Base-by-base conservation (phyloP, 768 basidiomycete genomes). In the Psilocybe azurescens region DNA sequence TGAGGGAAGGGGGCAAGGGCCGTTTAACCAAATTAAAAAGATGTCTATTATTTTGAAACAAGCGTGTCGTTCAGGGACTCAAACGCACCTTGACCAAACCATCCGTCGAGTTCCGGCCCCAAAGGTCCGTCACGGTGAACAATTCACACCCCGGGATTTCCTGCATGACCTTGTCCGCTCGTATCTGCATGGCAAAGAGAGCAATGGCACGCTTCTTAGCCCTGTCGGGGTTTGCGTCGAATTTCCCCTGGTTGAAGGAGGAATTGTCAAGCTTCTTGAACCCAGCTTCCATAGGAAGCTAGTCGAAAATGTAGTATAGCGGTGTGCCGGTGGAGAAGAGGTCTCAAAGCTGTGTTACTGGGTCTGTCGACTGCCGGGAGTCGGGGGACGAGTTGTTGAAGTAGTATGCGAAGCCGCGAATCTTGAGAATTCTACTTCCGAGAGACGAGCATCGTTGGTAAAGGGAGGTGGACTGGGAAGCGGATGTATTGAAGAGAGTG, bases 231-330 rank as follows among this genome's bases (percentile, higher is more conserved):
- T 87, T 84, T 55, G 81, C 74, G 30, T 92, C 90, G 64, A 87
- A 88, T 49, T 84, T 77, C 9, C 83, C 81, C 33, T 86, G 82
- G 70, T 88, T 86, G 56, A 89, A 92, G 68, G 87, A 81, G 57
- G 93, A 86, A 63, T 84, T 83, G 71, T 82, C 81, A 63, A 84
- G 83, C 75, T 80, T 83, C 53, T 75, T 81, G 70, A 84, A 85
- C 33, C 86, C 86, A 58, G 84, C 81, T 54, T 89, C 81, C 53
- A 75, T 75, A 41, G 90, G 89, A 59, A 98, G 88, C 74, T 91
- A 88, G 78, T 99, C 97, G 82, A 93, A 97, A 68, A 99, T 88
- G 81, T 92, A 97, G 79, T 94, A 97, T 67, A 99, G 90, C 49
- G 95, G 90, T 52, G 94, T 89, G 61, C 97, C 97, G 38, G 95